Conservation (phyloP, 176 grass and related monocot species). For the Zoysia pacifica region DNA sequence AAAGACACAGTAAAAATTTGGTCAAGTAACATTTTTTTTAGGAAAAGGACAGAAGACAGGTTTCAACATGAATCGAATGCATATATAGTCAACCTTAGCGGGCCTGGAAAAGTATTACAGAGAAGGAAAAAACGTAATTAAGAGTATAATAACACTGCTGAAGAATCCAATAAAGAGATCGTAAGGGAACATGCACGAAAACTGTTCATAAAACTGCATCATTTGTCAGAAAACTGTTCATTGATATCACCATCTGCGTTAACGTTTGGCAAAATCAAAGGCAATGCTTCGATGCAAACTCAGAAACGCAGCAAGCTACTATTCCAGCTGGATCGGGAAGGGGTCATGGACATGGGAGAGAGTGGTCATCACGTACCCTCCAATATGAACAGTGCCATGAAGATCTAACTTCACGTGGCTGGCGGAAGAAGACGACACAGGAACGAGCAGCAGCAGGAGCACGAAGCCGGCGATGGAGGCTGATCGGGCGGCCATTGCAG, state of each 20-base stretch:
- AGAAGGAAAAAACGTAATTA: background rate
- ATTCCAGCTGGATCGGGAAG: background rate
- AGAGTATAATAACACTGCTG: background rate
- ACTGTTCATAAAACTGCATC: background rate
- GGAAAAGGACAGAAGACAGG: no score
- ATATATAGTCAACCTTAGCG: no score
- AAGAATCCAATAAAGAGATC: background rate
- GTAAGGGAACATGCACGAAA: background rate
- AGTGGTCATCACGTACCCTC: background rate
- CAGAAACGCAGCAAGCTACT: background rate
- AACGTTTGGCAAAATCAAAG: background rate
- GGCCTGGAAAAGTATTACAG: no score
- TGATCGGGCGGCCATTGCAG: background rate
- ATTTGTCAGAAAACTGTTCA: background rate
- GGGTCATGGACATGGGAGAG: background rate
- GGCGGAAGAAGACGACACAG: slow-evolving; percentile 1
- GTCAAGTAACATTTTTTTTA: background rate
- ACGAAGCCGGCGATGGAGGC: background rate
- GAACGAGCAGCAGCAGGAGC: background rate
- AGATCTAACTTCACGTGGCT: background rate
- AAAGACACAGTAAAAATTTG: background rate
- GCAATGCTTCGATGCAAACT: background rate
- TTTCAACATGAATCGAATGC: background rate
- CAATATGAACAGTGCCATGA: background rate
- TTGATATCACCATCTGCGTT: background rate